Base-by-base conservation (phyloP, 1,139 yeast species). In the Blastobotrys illinoisensis region DNA sequence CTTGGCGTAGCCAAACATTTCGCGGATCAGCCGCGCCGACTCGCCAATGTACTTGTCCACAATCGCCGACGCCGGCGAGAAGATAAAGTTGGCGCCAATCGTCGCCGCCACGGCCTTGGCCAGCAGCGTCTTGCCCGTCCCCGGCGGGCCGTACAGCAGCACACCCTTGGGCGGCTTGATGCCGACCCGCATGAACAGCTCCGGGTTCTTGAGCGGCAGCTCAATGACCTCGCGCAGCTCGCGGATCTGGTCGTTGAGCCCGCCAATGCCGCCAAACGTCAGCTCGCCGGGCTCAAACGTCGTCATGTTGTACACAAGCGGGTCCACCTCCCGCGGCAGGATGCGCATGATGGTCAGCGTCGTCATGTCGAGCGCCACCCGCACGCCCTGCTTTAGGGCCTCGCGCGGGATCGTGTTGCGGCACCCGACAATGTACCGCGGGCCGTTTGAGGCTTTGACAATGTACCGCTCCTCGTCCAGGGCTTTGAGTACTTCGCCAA, bases 31-130 rank as follows among this genome's bases (percentile, higher is more conserved):
- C 67, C 99, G 82, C 1, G 99, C 98, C 23, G 96, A 86, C 72
- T 95, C 99, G 67, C 99, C 99, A 69, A 95, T 95, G 74, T 95
- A 95, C 73, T 95, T 95, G 73, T 95, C 99, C 53, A 95, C 99
- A 69, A 95, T 95, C 48, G 97, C 99, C 5, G 97, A 88, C 1
- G 99, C 98, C 11, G 99, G 99, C 11, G 97, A 88, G 67, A 93
- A 93, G 60, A 95, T 93, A 74, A 95, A 95, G 72, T 95, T 95
- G 50, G 98, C 97, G 51, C 98, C 99, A 66, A 95, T 89, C 5
- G 98, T 93, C 49, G 99, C 98, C 5, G 99, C 99, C 47, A 91
- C 98, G 0, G 99, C 99, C 69, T 93, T 91, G 11, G 99, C 99
- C 65, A 93, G 79, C 59, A 93, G 76, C 0, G 99, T 93, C 71